Percentiles rank a stretch among this genome's conserved stretches.
These are phyloP conservation scores for Hericium rajendrae DNA, from an alignment of 768 basidiomycete species.

Conservation along the genomic window DNA sequence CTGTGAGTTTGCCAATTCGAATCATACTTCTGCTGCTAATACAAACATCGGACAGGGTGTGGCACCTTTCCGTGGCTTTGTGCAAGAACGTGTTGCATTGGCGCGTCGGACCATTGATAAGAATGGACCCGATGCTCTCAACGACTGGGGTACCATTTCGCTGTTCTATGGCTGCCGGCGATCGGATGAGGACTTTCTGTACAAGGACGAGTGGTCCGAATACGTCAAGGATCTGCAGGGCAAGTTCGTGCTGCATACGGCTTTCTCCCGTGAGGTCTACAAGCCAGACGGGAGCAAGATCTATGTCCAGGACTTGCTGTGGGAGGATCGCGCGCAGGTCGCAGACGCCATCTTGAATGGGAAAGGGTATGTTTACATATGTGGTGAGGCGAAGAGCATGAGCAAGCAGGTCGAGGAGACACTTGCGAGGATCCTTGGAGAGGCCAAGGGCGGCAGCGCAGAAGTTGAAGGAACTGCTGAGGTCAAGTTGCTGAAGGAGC, in stretches of 20 bases:
- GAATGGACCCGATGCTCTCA: slow-evolving; percentile 87
- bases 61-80: slow-evolving; percentile 97
- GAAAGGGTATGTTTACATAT: slow-evolving; percentile 96
- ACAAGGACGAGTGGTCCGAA: slow-evolving; percentile 89
- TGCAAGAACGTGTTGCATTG: slow-evolving; percentile 95
- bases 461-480: slow-evolving; percentile 87
- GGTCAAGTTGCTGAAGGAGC: slow-evolving; percentile 91
- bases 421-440: slow-evolving; percentile 73
- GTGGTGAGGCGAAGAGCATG: slow-evolving; percentile 96
- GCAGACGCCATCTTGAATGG: slow-evolving; percentile 86
- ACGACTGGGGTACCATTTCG: slow-evolving; percentile 91
- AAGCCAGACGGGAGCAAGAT: slow-evolving; percentile 90
- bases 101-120: slow-evolving; percentile 92
- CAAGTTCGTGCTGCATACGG: slow-evolving; percentile 81
- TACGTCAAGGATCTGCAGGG: slow-evolving; percentile 82
- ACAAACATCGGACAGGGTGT: slow-evolving; percentile 57
- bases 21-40: slow-evolving; percentile 1
- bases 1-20: slow-evolving; percentile 46
- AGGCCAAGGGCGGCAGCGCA: slow-evolving; percentile 85
- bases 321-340: slow-evolving; percentile 76
- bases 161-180: slow-evolving; percentile 96
- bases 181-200: slow-evolving; percentile 84
- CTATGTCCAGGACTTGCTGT: slow-evolving; percentile 97
- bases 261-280: slow-evolving; percentile 84
- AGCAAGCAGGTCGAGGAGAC: slow-evolving; percentile 90